phyloP scores from a whole-genome alignment of 2,329 filamentous ascomycete species.

The Talaromyces rugulosus region DNA sequence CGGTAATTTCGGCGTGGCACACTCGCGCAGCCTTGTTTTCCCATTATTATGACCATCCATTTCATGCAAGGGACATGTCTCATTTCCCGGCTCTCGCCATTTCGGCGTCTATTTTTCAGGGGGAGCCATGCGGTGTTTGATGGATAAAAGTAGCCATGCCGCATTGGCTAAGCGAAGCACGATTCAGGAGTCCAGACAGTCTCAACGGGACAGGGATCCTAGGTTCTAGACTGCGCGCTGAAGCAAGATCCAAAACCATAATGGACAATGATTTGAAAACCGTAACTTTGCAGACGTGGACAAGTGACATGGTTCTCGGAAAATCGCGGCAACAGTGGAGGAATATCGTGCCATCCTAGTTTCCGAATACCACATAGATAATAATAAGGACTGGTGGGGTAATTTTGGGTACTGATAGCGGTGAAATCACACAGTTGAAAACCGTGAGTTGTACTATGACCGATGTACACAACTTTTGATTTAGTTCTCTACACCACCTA shows the following conservation, averaged over 20 bases:
- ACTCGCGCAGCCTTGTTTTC: background rate
- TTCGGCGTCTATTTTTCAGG: background rate
- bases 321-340: no score
- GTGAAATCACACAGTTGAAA: no score
- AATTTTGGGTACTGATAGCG: no score
- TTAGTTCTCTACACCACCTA: no score
- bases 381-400: no score
- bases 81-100: background rate
- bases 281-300: no score
- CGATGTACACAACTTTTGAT: no score
- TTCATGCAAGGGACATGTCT: background rate
- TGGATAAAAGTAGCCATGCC: background rate
- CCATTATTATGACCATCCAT: background rate
- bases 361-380: no score
- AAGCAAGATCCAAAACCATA: background rate
- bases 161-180: background rate
- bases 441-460: no score
- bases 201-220: background rate
- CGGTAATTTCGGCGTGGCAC: background rate
- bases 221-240: background rate
- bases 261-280: background rate
- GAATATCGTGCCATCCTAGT: no score
- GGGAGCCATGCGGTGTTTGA: background rate
- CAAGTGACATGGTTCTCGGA: no score
- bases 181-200: background rate